A percentile compares a stretch with the other conserved stretches of the same genome.
These are phyloP conservation scores for Colletotrichum salicis DNA, from an alignment of 2,329 filamentous ascomycete genomes.

Conservation along the genomic window DNA sequence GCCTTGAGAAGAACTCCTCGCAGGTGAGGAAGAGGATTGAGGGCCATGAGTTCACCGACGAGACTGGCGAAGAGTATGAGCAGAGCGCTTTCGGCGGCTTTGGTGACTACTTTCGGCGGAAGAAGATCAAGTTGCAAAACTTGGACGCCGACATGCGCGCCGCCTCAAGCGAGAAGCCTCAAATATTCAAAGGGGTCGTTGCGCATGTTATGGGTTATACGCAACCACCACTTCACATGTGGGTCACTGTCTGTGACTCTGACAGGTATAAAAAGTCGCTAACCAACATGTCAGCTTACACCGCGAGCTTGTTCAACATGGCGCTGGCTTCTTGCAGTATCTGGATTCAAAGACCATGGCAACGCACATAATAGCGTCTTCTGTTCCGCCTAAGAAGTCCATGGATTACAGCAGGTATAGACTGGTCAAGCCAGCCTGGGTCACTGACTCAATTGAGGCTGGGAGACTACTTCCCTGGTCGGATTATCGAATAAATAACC, in stretches of 20 bases:
- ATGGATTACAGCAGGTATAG: constrained; percentile 89
- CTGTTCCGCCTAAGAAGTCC: constrained; percentile 89
- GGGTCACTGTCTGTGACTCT: constrained; percentile 39
- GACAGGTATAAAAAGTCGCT: neutral
- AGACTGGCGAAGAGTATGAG: constrained; percentile 91
- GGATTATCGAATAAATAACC: constrained; percentile 81
- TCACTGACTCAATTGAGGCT: constrained; percentile 87
- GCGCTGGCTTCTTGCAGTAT: constrained; percentile 95
- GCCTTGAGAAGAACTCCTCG: constrained; percentile 72
- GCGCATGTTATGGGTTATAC: constrained; percentile 96
- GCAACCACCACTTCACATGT: constrained; percentile 87
- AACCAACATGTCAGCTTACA: constrained; percentile 67
- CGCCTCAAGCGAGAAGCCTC: constrained; percentile 74
- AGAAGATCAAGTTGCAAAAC: constrained; percentile 98
- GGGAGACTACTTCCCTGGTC: constrained; percentile 88
- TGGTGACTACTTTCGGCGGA: constrained; percentile 89
- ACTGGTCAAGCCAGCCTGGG: constrained; percentile 94
- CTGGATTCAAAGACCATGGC: constrained; percentile 93
- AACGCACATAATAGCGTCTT: constrained; percentile 94
- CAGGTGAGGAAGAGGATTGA: constrained; percentile 71
- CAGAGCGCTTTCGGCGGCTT: constrained; percentile 90
- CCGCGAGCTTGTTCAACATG: constrained; percentile 86
- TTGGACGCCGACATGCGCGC: constrained; percentile 84
- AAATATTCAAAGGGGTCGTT: constrained; percentile 90
- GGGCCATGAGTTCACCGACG: constrained; percentile 75